Conservation (phyloP, 2,329 filamentous ascomycete genomes). For the Rutstroemia sp. region DNA sequence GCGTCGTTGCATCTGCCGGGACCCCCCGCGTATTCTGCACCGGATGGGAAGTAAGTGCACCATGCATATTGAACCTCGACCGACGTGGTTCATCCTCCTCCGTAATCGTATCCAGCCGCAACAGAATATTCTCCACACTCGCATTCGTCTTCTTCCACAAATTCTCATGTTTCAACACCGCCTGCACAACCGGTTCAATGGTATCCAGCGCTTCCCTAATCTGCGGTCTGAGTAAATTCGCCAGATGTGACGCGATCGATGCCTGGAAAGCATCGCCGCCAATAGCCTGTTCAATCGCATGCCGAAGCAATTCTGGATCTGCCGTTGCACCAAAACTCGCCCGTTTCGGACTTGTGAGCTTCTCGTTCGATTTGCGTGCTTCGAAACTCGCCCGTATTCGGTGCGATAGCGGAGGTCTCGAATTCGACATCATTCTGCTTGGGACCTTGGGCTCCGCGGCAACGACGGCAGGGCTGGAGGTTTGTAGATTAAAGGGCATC, state of each 20-base stretch:
- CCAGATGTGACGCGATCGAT: slow-evolving; percentile 27
- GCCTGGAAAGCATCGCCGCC: slow-evolving; percentile 25
- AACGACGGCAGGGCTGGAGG: neutral
- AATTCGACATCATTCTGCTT: slow-evolving; percentile 15
- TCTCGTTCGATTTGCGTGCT: slow-evolving; percentile 18
- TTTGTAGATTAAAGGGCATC: slow-evolving; percentile 6
- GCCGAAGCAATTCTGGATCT: slow-evolving; percentile 23
- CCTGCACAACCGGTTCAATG: slow-evolving; percentile 28
- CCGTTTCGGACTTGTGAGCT: slow-evolving; percentile 1
- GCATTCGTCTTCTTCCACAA: slow-evolving; percentile 26
- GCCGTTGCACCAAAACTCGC: slow-evolving; percentile 12
- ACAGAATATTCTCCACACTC: slow-evolving; percentile 26
- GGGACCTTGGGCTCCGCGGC: neutral
- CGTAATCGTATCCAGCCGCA: slow-evolving; percentile 18
- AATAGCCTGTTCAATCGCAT: slow-evolving; percentile 25
- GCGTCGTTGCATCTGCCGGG: neutral
- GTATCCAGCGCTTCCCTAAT: slow-evolving; percentile 29
- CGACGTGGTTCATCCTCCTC: slow-evolving; percentile 4
- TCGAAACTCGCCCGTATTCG: slow-evolving; percentile 27
- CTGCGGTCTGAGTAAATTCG: slow-evolving; percentile 25
- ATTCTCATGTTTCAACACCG: slow-evolving; percentile 28
- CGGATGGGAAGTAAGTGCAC: neutral
- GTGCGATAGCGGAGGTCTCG: slow-evolving; percentile 26
- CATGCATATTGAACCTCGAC: neutral
- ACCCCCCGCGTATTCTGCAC: neutral